Evolutionary conservation across 352 stramenopile species (phyloP).

Genomic region (Blastocystis sp.): DNA sequence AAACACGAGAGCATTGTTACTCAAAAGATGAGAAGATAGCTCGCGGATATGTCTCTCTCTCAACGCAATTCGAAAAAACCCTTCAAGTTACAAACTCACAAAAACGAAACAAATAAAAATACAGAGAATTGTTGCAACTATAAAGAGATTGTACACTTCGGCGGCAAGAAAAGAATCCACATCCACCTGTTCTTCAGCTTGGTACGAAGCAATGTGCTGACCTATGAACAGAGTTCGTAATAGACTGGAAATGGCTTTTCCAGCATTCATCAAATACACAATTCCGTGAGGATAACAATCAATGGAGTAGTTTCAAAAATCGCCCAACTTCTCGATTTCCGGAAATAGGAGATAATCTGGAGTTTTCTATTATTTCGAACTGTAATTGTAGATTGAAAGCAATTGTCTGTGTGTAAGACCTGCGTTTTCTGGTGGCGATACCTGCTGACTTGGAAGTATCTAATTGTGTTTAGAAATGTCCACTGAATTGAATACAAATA

Average conservation of each 20-base stretch:
- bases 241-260: background rate
- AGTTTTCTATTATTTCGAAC: no score
- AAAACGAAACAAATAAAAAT: conserved; percentile 16
- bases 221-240: background rate
- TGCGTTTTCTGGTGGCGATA: no score
- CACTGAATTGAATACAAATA: background rate
- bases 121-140: conserved; percentile 36
- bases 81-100: background rate
- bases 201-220: background rate
- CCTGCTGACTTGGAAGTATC: background rate
- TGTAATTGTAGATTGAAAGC: no score
- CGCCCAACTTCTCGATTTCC: no score
- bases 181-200: background rate
- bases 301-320: no score
- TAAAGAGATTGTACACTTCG: conserved; percentile 56
- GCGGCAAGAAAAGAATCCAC: conserved; percentile 29
- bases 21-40: background rate
- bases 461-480: background rate
- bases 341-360: no score
- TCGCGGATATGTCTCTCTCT: conserved; percentile 47
- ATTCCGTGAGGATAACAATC: no score
- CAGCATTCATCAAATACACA: background rate
- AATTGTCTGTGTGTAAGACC: no score
- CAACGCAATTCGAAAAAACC: conserved; percentile 52
- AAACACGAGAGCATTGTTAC: conserved; percentile 55